Evolutionary conservation across 2,329 filamentous ascomycete genomes (phyloP), one percentile per base, ranked within the genome.

Genomic region (Celoporthe dispersa): DNA sequence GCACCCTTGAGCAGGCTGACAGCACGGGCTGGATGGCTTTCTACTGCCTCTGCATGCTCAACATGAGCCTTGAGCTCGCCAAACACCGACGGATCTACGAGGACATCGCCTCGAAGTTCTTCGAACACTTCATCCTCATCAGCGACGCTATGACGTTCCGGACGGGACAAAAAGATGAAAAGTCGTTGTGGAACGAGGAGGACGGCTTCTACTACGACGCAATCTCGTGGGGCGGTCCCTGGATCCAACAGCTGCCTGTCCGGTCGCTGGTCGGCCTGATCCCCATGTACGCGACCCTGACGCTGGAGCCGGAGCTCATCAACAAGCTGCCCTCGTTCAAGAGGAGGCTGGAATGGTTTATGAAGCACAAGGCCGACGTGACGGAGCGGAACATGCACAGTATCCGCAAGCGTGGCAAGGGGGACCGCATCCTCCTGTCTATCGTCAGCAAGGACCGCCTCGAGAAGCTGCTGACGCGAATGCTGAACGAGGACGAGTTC

Each of bases 11-110:
- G 81, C 95, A 98, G 82, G 96, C 96, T 25, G 95, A 98, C 84
- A 97, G 94, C 79, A 98, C 95, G 12, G 95, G 95, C 41, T 98
- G 95, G 95, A 98, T 98, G 95, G 95, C 93, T 12, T 98, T 98
- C 80, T 98, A 97, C 84, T 97, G 92, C 77, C 83, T 98, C 73
- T 94, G 90, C 82, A 98, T 98, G 95, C 86, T 98, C 77, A 98
- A 98, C 82, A 98, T 98, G 77, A 91, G 94, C 19, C 87, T 98
- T 16, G 96, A 98, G 82, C 86, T 98, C 74, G 94, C 95, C 70
- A 98, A 98, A 83, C 94, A 98, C 79, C 91, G 96, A 61, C 91
- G 94, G 55, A 97, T 91, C 69, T 98, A 98, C 80, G 95, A 98
- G 84, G 95, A 98, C 77, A 92, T 98, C 83, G 94, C 95, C 1